Evolutionary conservation across 2,329 filamentous ascomycete species (phyloP).

Genomic region (Keithomyces neogunnii): DNA sequence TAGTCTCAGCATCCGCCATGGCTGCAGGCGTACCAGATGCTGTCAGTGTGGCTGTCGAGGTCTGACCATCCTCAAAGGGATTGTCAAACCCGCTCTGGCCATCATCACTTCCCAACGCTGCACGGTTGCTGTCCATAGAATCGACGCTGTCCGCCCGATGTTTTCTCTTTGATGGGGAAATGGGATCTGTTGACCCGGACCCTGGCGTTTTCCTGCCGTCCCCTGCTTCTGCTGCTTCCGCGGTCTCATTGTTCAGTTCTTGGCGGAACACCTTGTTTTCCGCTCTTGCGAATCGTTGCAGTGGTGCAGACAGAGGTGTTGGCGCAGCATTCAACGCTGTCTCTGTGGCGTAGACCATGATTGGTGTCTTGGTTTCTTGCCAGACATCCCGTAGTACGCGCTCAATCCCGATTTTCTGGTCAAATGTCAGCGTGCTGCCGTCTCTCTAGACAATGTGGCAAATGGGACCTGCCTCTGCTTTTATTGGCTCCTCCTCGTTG

Average conservation of each 20-base stretch:
- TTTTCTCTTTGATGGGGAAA: slow-evolving; percentile 37
- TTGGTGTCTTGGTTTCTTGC: slow-evolving; percentile 36
- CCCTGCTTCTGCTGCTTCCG: slow-evolving; percentile 11
- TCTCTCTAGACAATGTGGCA: background rate
- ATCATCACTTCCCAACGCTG: slow-evolving; percentile 34
- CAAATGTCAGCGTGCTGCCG: background rate
- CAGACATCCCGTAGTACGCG: slow-evolving; percentile 37
- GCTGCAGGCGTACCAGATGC: slow-evolving; percentile 5
- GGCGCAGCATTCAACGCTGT: slow-evolving; percentile 29
- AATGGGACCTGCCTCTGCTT: slow-evolving; percentile 35
- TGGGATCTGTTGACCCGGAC: slow-evolving; percentile 23
- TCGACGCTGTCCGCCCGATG: slow-evolving; percentile 36
- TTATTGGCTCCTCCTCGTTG: slow-evolving; percentile 31
- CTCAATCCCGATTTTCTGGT: slow-evolving; percentile 38
- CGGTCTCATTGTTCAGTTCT: slow-evolving; percentile 35
- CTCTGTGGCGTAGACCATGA: slow-evolving; percentile 48
- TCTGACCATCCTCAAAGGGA: slow-evolving; percentile 20
- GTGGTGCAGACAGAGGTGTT: slow-evolving; percentile 27
- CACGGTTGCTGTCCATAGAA: slow-evolving; percentile 38
- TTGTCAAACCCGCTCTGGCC: slow-evolving; percentile 19
- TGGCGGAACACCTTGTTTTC: slow-evolving; percentile 45
- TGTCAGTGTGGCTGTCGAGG: slow-evolving; percentile 2
- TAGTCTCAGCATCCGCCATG: slow-evolving; percentile 19
- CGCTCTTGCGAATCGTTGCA: slow-evolving; percentile 38
- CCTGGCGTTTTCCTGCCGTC: slow-evolving; percentile 9